Conservation (phyloP, 768 basidiomycete species). For the Tricholoma bakamatsutake region DNA sequence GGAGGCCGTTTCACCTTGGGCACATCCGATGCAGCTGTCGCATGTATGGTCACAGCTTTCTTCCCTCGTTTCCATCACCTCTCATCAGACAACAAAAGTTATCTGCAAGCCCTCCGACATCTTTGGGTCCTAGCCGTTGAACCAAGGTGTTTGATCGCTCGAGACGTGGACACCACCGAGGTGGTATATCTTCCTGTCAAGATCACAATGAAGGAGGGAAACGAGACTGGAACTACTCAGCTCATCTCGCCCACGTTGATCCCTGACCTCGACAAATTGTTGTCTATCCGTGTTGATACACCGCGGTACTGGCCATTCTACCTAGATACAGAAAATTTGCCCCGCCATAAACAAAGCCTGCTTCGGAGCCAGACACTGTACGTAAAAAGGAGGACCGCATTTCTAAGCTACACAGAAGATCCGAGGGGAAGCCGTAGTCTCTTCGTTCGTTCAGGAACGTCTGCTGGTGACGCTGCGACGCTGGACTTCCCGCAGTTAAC, state of each 20-base stretch:
- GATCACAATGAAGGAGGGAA: slow-evolving; percentile 68
- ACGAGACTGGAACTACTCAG: slow-evolving; percentile 58
- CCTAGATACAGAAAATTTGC: slow-evolving; percentile 66
- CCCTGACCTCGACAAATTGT: slow-evolving; percentile 77
- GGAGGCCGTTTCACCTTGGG: slow-evolving; percentile 90
- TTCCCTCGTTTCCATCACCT: slow-evolving; percentile 82
- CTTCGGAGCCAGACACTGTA: slow-evolving; percentile 77
- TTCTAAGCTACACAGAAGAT: slow-evolving; percentile 90
- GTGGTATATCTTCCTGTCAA: slow-evolving; percentile 92
- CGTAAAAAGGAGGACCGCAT: slow-evolving; percentile 89
- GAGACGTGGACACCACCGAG: slow-evolving; percentile 88
- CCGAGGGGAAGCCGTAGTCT: slow-evolving; percentile 89
- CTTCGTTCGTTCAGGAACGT: slow-evolving; percentile 82
- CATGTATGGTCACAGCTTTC: slow-evolving; percentile 84
- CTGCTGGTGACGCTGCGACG: slow-evolving; percentile 76
- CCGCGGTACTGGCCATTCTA: slow-evolving; percentile 95
- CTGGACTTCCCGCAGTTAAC: slow-evolving; percentile 80
- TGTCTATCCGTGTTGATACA: slow-evolving; percentile 84
- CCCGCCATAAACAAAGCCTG: slow-evolving; percentile 63
- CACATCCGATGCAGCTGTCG: slow-evolving; percentile 87
- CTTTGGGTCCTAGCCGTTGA: slow-evolving; percentile 96
- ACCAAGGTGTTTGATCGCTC: slow-evolving; percentile 85
- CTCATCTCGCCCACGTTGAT: slow-evolving; percentile 91
- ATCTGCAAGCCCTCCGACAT: slow-evolving; percentile 89
- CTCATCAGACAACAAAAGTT: slow-evolving; percentile 84